These are phyloP conservation scores for Plasmodium gallinaceum DNA, from an alignment of 169 alveolate genomes.

Conservation along the genomic window DNA sequence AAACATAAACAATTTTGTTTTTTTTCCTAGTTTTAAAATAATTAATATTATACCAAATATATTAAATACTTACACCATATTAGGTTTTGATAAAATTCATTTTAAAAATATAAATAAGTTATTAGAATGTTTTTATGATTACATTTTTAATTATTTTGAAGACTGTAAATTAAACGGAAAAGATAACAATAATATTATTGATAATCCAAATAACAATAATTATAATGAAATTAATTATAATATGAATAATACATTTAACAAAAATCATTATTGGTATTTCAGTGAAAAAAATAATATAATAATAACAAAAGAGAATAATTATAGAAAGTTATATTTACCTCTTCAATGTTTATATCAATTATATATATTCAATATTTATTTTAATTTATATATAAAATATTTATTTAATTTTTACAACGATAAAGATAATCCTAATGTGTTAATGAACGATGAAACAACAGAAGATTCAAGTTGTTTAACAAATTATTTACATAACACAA, in stretches of 20 bases:
- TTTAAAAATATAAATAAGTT: constrained; percentile 46
- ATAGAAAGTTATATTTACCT: constrained; percentile 32
- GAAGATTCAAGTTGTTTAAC: neutral
- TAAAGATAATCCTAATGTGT: neutral
- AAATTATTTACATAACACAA: constrained; percentile 10
- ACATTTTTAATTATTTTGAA: constrained; percentile 38
- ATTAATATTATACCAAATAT: constrained; percentile 42
- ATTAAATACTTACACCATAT: constrained; percentile 15
- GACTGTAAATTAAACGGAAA: neutral
- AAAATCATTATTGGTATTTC: constrained; percentile 61
- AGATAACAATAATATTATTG: neutral
- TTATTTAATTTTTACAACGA: constrained; percentile 2
- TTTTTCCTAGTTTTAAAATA: constrained; percentile 31
- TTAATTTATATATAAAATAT: constrained; percentile 16
- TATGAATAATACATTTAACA: constrained; percentile 24
- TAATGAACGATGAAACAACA: too few species aligned
- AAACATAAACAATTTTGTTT: constrained; percentile 5
- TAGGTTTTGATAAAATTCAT: constrained; percentile 66
- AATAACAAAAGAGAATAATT: constrained; percentile 5
- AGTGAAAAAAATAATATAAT: constrained; percentile 35
- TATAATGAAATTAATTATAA: neutral
- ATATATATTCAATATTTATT: constrained; percentile 53
- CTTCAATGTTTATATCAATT: constrained; percentile 49
- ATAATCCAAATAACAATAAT: neutral
- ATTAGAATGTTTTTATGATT: constrained; percentile 45